Evolutionary conservation across 495 filamentous ascomycete species (phyloP).

Genomic region (Penicillium crystallinum): DNA sequence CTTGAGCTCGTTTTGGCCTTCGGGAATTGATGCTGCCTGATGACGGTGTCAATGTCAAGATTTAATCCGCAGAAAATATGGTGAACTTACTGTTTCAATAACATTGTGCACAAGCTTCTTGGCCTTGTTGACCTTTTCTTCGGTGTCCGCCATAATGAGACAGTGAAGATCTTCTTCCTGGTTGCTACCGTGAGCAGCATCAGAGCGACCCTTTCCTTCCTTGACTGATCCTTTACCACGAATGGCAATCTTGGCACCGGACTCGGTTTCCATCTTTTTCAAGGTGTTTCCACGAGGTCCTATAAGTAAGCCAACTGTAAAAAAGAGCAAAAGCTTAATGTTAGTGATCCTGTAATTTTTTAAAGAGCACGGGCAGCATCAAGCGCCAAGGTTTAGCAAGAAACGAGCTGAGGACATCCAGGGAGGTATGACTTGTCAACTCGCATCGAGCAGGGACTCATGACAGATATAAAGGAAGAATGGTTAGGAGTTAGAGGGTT

Average conservation of each 20-base stretch:
- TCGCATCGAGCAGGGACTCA: slow-evolving; percentile 47
- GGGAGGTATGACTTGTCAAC: slow-evolving; percentile 29
- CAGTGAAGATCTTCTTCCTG: slow-evolving; percentile 99
- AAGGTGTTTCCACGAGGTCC: slow-evolving; percentile 98
- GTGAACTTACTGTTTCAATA: slow-evolving; percentile 81
- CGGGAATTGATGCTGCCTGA: slow-evolving; percentile 94
- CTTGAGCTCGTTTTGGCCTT: slow-evolving; percentile 97
- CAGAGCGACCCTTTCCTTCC: slow-evolving; percentile 97
- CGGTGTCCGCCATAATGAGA: slow-evolving; percentile 97
- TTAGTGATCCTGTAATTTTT: slow-evolving; percentile 64
- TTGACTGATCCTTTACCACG: slow-evolving; percentile 99
- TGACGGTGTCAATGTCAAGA: neutral
- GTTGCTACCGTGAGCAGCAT: slow-evolving; percentile 97
- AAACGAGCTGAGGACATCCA: slow-evolving; percentile 44
- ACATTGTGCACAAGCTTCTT: slow-evolving; percentile 96
- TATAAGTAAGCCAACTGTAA: slow-evolving; percentile 99
- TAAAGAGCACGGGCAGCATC: slow-evolving; percentile 29
- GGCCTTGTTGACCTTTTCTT: slow-evolving; percentile 97
- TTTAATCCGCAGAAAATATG: neutral
- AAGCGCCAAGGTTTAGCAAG: slow-evolving; percentile 55
- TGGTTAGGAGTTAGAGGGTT: slow-evolving; percentile 89
- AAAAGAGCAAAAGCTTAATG: slow-evolving; percentile 70
- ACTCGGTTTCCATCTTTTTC: slow-evolving; percentile 99
- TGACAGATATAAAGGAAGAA: slow-evolving; percentile 45
- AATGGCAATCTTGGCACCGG: slow-evolving; percentile 95